phyloP scores from a whole-genome alignment of 148 eudicot species.

The Silene uniflora region DNA sequence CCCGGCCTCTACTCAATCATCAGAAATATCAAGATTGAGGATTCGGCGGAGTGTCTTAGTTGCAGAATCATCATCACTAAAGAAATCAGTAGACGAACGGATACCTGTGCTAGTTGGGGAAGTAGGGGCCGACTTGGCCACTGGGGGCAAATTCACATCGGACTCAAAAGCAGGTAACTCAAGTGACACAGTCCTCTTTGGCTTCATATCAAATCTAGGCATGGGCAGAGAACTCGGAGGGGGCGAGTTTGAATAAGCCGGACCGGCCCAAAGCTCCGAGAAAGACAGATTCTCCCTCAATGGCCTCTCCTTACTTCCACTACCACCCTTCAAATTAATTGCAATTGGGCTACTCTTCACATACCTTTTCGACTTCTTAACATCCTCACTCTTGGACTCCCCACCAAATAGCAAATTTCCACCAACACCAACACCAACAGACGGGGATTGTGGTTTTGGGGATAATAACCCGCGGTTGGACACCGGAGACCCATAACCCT shows the following conservation, averaged over 20 bases:
- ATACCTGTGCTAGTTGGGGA: slow-evolving; percentile 61
- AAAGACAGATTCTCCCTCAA: slow-evolving; percentile 28
- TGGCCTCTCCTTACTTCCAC: slow-evolving; percentile 22
- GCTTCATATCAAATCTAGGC: slow-evolving; percentile 64
- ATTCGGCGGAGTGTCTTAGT: slow-evolving; percentile 83
- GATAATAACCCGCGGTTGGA: slow-evolving; percentile 34
- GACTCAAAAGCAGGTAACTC: slow-evolving; percentile 53
- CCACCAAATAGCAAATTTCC: neutral
- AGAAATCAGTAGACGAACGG: slow-evolving; percentile 32
- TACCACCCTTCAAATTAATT: slow-evolving; percentile 33
- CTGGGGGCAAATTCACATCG: slow-evolving; percentile 46
- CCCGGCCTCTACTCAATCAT: slow-evolving; percentile 47
- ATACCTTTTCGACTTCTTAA: slow-evolving; percentile 24
- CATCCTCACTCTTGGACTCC: slow-evolving; percentile 24
- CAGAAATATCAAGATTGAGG: slow-evolving; percentile 76
- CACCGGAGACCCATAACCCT: slow-evolving; percentile 32
- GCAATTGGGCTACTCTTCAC: slow-evolving; percentile 52
- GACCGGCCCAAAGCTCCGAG: slow-evolving; percentile 88
- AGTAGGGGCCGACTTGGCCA: slow-evolving; percentile 88
- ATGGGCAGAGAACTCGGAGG: slow-evolving; percentile 91
- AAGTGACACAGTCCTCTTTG: slow-evolving; percentile 72
- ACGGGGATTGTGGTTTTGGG: slow-evolving; percentile 37
- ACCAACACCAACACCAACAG: slow-evolving; percentile 7
- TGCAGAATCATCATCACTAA: slow-evolving; percentile 57
- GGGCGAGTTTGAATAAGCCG: slow-evolving; percentile 82